Conservation (phyloP, 257 asterid species). For the Solanum neorickii region DNA sequence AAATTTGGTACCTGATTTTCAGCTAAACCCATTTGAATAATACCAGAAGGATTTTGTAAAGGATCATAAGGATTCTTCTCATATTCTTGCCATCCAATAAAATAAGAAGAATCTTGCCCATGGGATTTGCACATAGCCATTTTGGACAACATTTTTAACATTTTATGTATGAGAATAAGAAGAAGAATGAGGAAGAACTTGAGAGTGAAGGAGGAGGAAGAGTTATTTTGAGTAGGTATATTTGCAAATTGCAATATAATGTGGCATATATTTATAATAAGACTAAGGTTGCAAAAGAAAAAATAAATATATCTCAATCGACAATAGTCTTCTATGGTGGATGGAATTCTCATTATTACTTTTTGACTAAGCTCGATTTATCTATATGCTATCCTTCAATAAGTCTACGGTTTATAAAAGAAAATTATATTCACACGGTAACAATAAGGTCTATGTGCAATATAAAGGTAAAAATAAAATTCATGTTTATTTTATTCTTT, state of each 20-base stretch:
- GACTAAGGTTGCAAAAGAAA: neutral
- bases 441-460: too few relatives aligned
- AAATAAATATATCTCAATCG: neutral
- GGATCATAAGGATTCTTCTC: slow-evolving; percentile 22
- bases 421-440: neutral
- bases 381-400: rapidly evolving
- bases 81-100: slow-evolving; percentile 20
- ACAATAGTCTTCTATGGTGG: neutral
- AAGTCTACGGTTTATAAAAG: neutral
- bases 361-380: neutral
- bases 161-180: neutral
- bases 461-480: too few relatives aligned
- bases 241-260: neutral
- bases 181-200: neutral
- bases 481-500: rapidly evolving
- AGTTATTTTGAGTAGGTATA: neutral
- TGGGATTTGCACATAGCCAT: slow-evolving; percentile 23
- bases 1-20: slow-evolving; percentile 23
- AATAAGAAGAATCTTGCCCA: slow-evolving; percentile 30
- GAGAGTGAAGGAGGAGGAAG: neutral
- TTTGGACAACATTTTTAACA: slow-evolving; percentile 19
- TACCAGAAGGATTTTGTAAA: slow-evolving; percentile 22
- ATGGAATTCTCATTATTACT: slow-evolving; percentile 7
- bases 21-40: slow-evolving; percentile 32
- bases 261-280: slow-evolving; percentile 9